Evolutionary conservation across 352 stramenopile genomes (phyloP).

Genomic region (Phytopythium delawarense): DNA sequence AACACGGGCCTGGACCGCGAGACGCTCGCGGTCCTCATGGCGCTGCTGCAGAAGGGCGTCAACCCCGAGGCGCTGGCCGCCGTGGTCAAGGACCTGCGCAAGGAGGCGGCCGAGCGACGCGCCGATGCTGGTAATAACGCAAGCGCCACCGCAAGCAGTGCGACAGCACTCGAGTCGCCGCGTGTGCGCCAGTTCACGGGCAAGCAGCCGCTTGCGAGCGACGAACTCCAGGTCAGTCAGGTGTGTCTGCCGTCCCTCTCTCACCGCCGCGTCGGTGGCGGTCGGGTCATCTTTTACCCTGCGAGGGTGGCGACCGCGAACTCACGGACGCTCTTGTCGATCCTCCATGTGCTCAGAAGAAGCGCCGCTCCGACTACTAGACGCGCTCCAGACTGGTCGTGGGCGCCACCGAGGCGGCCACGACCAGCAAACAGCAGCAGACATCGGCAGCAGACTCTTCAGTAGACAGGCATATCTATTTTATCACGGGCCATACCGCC

Average conservation of each 20-base stretch:
- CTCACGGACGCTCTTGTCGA: no score
- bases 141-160: constrained; percentile 3
- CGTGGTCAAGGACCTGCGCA: constrained; percentile 88
- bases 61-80: constrained; percentile 87
- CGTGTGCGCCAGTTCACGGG: constrained; percentile 35
- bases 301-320: no score
- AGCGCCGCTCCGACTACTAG: constrained; percentile 52
- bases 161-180: constrained; percentile 12
- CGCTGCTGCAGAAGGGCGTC: constrained; percentile 86
- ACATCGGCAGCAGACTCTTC: neutral
- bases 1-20: constrained; percentile 90
- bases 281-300: constrained; percentile 8
- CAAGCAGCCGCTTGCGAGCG: constrained; percentile 43
- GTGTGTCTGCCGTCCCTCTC: constrained; percentile 27
- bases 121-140: constrained; percentile 3
- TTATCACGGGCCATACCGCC: neutral
- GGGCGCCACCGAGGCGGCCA: neutral
- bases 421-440: neutral
- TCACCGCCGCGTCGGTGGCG: neutral
- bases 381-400: neutral
- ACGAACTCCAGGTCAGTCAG: constrained; percentile 68
- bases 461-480: constrained; percentile 10
- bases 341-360: constrained; percentile 31
- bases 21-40: constrained; percentile 84
- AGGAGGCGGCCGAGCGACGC: constrained; percentile 32